Base-by-base conservation (phyloP, 2,329 filamentous ascomycete genomes). In the Ophiostoma australiae region DNA sequence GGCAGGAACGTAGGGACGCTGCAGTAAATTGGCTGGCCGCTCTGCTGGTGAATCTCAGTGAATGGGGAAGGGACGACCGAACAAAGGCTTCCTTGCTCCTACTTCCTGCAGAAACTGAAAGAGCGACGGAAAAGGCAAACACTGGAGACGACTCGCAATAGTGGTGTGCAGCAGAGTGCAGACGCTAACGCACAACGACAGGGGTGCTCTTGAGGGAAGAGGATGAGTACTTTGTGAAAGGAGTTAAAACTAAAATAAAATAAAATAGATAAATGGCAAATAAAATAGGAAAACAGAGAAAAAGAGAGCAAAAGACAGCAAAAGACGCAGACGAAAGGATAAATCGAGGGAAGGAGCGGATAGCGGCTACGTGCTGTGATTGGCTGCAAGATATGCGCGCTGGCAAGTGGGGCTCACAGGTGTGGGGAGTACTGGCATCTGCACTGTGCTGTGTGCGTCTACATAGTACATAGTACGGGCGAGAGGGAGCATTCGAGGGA, bases 371-470 rank as follows among this genome's bases (percentile, higher is more conserved):
- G 63, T 20, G 3, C 17, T 41, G 4, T 66, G 63, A 66, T 66
- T 66, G 63, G 63, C 10, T 11, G 10, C 3, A 41, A 20, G 10
- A 4, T n/a, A 23, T n/a, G 63, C 63, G 63, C 63, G 63, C 33
- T 66, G 63, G 63, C 63, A 66, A 66, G 63, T 66, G 63, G 63
- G 35, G 33, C 35, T 13, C 1, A 6, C 15, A 23, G 63, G 63
- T 66, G 63, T 66, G 63, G 63, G 35, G 63, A 39, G 33, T 66
- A 66, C 7, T 66, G 63, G 33, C 58, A 63, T 48, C 58, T 63
- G 27, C 8, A 37, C 17, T 6, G 61, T 37, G 61, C 33, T 39
- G 37, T 39, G 37, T 39, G 37, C 13, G 37, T 39, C 10, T 39
- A 11, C 13, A 37, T 11, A 10, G 37, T 10, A 39, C 10, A 10